Evolutionary conservation across 495 filamentous ascomycete genomes (phyloP).

Genomic region (Tuber borchii): DNA sequence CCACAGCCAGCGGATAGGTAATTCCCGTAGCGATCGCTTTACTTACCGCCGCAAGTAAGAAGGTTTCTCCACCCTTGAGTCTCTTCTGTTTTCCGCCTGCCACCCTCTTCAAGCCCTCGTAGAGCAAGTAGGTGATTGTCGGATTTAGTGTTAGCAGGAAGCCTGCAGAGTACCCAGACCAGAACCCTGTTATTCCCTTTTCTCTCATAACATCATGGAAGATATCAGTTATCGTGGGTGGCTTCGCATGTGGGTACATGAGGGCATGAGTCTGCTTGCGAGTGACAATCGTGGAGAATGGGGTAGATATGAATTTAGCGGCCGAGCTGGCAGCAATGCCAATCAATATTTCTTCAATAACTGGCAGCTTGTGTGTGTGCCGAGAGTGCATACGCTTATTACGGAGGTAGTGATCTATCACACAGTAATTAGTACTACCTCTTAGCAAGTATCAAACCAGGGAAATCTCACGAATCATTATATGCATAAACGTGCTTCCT

Average conservation of each 20-base stretch:
- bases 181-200: constrained; percentile 71
- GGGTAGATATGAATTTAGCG: constrained; percentile 71
- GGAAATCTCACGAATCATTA: constrained; percentile 34
- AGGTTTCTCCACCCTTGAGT: constrained; percentile 48
- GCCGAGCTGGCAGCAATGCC: constrained; percentile 73
- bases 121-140: constrained; percentile 75
- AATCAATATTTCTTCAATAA: constrained; percentile 67
- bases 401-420: constrained; percentile 69
- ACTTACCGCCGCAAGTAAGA: constrained; percentile 72
- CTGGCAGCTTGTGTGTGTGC: constrained; percentile 52
- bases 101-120: constrained; percentile 63
- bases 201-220: constrained; percentile 58
- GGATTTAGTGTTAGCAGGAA: constrained; percentile 81
- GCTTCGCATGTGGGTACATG: constrained; percentile 34
- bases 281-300: constrained; percentile 76
- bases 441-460: not conserved
- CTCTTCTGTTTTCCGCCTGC: constrained; percentile 42
- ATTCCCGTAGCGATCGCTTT: constrained; percentile 72
- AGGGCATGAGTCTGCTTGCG: constrained; percentile 66
- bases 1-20: constrained; percentile 81
- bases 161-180: constrained; percentile 82
- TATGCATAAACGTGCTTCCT: constrained; percentile 39
- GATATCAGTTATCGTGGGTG: constrained; percentile 53
- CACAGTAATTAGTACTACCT: constrained; percentile 78
- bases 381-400: constrained; percentile 52